These are phyloP conservation scores for Lojkania enalia DNA, from an alignment of 2,329 filamentous ascomycete genomes.

Conservation along the genomic window DNA sequence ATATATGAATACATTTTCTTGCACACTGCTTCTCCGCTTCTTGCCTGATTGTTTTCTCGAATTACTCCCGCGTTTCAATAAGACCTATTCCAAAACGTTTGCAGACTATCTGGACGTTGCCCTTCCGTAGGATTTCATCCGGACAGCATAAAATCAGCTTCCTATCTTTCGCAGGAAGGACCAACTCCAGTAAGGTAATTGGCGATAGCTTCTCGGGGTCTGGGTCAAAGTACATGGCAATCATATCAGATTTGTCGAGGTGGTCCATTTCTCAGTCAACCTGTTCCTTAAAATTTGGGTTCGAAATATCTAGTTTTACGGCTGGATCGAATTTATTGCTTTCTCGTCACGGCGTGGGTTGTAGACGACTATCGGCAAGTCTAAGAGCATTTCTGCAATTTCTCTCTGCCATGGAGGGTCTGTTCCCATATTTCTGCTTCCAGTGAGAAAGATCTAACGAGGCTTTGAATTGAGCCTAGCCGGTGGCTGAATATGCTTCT, in stretches of 20 bases:
- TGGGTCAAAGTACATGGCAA: not conserved
- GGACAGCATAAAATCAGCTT: slow-evolving; percentile 1
- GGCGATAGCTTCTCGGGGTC: not conserved
- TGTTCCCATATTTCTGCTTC: not conserved
- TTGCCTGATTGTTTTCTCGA: not conserved
- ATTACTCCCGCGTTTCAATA: not conserved
- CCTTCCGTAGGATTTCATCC: not conserved
- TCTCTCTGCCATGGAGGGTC: not conserved
- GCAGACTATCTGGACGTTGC: slow-evolving; percentile 2
- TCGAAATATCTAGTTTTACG: not conserved
- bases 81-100: not conserved
- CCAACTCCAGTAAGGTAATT: slow-evolving; percentile 1
- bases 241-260: not conserved
- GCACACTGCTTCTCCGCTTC: not conserved
- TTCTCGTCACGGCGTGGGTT: not conserved
- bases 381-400: not conserved
- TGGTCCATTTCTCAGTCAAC: slow-evolving; percentile 1
- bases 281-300: not conserved
- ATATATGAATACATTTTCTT: not conserved
- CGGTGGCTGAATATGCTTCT: not conserved
- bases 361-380: not conserved
- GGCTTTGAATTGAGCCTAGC: not conserved
- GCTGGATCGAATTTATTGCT: not conserved
- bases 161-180: not conserved
- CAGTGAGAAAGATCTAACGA: not conserved